Evolutionary conservation across 768 basidiomycete genomes (phyloP).

Genomic region (Brasilioporus rufonigricans): DNA sequence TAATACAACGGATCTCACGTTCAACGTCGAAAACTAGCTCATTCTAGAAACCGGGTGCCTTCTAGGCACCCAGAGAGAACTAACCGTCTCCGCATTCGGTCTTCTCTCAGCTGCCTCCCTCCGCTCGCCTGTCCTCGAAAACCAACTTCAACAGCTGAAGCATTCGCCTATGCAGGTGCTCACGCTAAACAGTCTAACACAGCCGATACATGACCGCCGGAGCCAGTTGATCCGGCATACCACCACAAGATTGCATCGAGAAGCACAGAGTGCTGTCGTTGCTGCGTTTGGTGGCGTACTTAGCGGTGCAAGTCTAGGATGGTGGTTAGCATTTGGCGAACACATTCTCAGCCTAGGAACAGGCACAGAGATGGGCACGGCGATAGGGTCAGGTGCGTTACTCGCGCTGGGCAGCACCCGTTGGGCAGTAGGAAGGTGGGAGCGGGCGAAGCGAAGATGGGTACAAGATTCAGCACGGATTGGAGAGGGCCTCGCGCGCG

Average conservation of each 20-base stretch:
- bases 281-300: constrained; percentile 48
- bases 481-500: constrained; percentile 59
- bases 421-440: constrained; percentile 68
- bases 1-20: neutral
- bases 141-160: constrained; percentile 53
- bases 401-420: constrained; percentile 48
- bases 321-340: constrained; percentile 48
- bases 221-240: constrained; percentile 53
- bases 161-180: constrained; percentile 46
- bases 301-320: constrained; percentile 52
- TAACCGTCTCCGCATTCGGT: constrained; percentile 40
- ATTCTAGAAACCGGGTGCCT: constrained; percentile 64
- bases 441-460: constrained; percentile 64
- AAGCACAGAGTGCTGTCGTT: constrained; percentile 57
- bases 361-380: constrained; percentile 53
- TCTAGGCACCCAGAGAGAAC: constrained; percentile 41
- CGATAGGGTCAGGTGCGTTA: constrained; percentile 58
- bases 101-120: constrained; percentile 38
- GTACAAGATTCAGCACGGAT: constrained; percentile 65
- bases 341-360: constrained; percentile 33
- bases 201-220: constrained; percentile 51
- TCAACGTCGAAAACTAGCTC: constrained; percentile 40
- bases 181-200: constrained; percentile 43
- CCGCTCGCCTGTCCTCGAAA: constrained; percentile 56
- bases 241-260: constrained; percentile 58